Evolutionary conservation across 768 basidiomycete genomes (phyloP), one percentile per base, ranked within the genome.

Genomic region (Mycena haematopus): DNA sequence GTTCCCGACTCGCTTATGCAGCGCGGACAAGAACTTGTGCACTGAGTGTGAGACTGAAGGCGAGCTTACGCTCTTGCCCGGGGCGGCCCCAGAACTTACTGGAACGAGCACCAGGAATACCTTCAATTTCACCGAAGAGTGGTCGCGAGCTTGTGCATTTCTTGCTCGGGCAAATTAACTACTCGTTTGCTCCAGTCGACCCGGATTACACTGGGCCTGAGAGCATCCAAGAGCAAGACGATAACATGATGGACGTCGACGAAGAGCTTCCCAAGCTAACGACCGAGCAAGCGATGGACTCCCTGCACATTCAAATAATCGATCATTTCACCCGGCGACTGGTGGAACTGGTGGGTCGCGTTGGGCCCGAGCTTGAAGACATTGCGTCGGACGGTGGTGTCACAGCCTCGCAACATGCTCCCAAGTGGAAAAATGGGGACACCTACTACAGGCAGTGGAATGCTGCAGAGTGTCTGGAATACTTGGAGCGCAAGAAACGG

Each of bases 181-280:
- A 71, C 49, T 68, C 67, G 49, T 88, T 87, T 66, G 77, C 76
- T 35, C 68, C 66, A 22, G 78, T 76, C 62, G 74, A 76, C 69
- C 68, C 75, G 45, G 80, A 72, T 22, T 73, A 80, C 65, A 61
- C 62, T 19, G 66, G 66, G 17, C 42, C 38, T 15, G 66, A 64
- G 25, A 60, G 57, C 25, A 21, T 52, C 27, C 31, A 58, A 19
- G 68, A 70, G 49, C 69, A 70, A 22, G 75, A 75, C 52, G 75
- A 75, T 54, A 77, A 75, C 60, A 90, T 88, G 85, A 90, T 88
- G 85, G 83, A 88, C 56, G 75, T 91, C 33, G 90, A 91, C 68
- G 86, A 87, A 35, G 84, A 82, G 19, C 70, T 65, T n/a, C 75
- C 75, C 36, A 68, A 72, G 40, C 75, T 79, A 52, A 71, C 74